Evolutionary conservation across 202 grass and related monocot genomes (phyloP), one percentile per base, ranked within the genome.

Genomic region (Panicum hallii): DNA sequence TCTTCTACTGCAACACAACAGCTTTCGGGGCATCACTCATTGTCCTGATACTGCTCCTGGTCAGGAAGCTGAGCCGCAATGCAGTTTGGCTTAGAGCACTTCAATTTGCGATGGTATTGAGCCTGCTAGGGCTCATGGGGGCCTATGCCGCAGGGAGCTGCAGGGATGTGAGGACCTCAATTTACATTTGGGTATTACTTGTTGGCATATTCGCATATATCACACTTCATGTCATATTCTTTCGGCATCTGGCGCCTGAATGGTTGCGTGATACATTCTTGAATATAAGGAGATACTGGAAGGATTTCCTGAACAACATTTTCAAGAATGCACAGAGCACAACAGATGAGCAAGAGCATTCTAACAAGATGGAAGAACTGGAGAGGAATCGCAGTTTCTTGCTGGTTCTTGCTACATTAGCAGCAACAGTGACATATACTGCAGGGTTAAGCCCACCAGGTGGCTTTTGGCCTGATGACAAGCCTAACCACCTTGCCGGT

Each of bases 1-100:
- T 95, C 83, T 90, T 92, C 79, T 85, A 86, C 73, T 90, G 46
- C 80, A 95, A 93, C 62, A 83, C 86, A 0, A 89, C 79, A 15
- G 90, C 88, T 26, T 87, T 95, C 53, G 63, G 56, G 61, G 72
- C 83, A 8, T 95, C 90, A 14, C 69, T 93, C 61, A 63, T 88
- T 19, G 75, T 92, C 55, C 82, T 95, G 66, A 63, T 89, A 73
- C 43, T 92, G 83, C 79, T 95, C 0, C 78, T 95, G 22, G 32
- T 88, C 4, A 61, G 53, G 53, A 52, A 86, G 11, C n/a, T 89
- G 5, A 88, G 45, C 71, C 19, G 7, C 52, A 52, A 78, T 1
- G 40, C 7, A 0, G 3, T 78, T 54, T 90, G 87, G 83, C 79
- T 95, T 11, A 23, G 72, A 2, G 36, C 82, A 34, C 86, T 95